These are phyloP conservation scores for Lolium rigidum DNA, from an alignment of 176 grass and related monocot species.

Conservation along the genomic window DNA sequence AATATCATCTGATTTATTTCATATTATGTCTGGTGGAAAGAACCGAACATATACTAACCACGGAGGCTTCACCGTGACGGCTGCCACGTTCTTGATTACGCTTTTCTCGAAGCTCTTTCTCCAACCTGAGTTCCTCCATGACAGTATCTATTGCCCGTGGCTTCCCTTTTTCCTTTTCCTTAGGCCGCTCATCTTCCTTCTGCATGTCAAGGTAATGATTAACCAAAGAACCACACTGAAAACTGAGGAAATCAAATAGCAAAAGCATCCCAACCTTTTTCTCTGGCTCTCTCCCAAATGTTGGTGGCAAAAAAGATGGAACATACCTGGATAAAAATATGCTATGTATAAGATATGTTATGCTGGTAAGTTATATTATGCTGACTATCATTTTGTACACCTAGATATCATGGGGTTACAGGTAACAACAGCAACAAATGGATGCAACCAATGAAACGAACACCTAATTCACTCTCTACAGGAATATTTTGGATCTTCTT, in stretches of 20 bases:
- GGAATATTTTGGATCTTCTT: slow-evolving; percentile 11
- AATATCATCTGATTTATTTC: background rate
- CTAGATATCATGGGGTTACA: slow-evolving; percentile 18
- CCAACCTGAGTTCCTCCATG: slow-evolving; percentile 93
- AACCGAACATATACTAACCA: slow-evolving; percentile 36
- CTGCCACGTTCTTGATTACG: slow-evolving; percentile 57
- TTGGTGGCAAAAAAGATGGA: slow-evolving; percentile 94
- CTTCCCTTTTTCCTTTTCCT: slow-evolving; percentile 99
- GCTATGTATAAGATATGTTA: slow-evolving; percentile 53
- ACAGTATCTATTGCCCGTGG: slow-evolving; percentile 88
- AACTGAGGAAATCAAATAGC: slow-evolving; percentile 20
- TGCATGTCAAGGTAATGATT: slow-evolving; percentile 43
- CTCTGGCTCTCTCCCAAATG: slow-evolving; percentile 85
- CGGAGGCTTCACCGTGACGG: slow-evolving; percentile 59
- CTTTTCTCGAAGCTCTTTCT: slow-evolving; percentile 88
- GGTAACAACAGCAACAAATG: background rate
- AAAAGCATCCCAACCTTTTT: slow-evolving; percentile 73
- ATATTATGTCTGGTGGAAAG: slow-evolving; percentile 15
- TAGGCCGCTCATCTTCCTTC: slow-evolving; percentile 93
- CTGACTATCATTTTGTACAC: background rate
- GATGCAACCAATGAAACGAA: slow-evolving; percentile 9
- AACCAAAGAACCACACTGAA: slow-evolving; percentile 29
- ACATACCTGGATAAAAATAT: slow-evolving; percentile 85
- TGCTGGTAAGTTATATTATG: slow-evolving; percentile 13
- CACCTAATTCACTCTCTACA: background rate